Base-by-base conservation (phyloP, 2,329 filamentous ascomycete genomes). In the Sclerotinia nivalis region DNA sequence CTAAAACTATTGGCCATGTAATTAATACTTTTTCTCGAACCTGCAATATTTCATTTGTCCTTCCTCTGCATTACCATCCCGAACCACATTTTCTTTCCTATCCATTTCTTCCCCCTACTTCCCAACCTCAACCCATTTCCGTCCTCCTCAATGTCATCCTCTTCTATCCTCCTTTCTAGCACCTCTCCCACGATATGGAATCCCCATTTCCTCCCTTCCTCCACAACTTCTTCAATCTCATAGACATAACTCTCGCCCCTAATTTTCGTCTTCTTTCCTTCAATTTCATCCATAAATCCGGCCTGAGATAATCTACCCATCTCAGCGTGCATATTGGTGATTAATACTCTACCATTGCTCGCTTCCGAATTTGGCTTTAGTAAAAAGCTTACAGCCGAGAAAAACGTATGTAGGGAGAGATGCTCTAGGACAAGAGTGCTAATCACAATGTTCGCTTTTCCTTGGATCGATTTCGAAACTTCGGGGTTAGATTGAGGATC, bases 271-370 rank as follows among this genome's bases (percentile, higher is more conserved):
- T 84, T 84, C 1, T 83, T 83, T 28, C 78, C 79, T 8, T 77
- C 77, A 25, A 78, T 79, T 9, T 77, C 77, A 75, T 88, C 86
- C 18, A 87, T 81, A 74, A 91, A 91, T 0, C 89, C 88, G 0
- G 88, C 88, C 75, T 88, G 87, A 37, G 84, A 85, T 22, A 83
- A 81, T 20, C 72, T 72, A 1, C 87, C 88, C 88, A 91, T 90
- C 4, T 89, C 85, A 1, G 83, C 78, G 76, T 91, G 89, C 89
- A 91, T 91, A 74, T 90, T 91, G 0, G 88, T 90, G n/a, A 91
- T 75, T 13, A 90, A 79, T 7, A 89, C 79, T 61, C 83, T 78
- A 0, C 85, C 87, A 0, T 82, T 82, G 0, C 80, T 79, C 55
- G 12, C 7, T 82, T 40, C 9, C 22, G 61, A 64, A 84, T 81